Conservation (phyloP, 495 filamentous ascomycete species). For the Stereocaulon alpinum region DNA sequence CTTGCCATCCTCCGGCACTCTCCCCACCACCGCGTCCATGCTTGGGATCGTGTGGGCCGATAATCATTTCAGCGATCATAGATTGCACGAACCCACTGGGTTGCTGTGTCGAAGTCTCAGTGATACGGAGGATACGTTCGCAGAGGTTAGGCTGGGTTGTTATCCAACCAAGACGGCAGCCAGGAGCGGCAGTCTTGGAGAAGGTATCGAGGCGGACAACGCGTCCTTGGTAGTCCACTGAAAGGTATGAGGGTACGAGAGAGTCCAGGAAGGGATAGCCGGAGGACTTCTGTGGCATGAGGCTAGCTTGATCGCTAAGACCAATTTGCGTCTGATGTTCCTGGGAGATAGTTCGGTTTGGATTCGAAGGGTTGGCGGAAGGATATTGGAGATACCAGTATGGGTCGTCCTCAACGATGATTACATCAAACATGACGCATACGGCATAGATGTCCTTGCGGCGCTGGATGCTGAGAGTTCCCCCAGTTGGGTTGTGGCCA, state of each 20-base stretch:
- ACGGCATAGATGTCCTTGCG: slow-evolving; percentile 69
- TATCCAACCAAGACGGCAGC: slow-evolving; percentile 67
- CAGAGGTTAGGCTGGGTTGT: slow-evolving; percentile 68
- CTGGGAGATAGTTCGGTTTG: background rate
- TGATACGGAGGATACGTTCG: slow-evolving; percentile 62
- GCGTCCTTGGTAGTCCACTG: slow-evolving; percentile 73
- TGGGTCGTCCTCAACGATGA: slow-evolving; percentile 90
- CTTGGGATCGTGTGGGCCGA: slow-evolving; percentile 47
- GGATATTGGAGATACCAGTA: slow-evolving; percentile 95
- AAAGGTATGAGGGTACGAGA: slow-evolving; percentile 66
- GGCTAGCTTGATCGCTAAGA: too few species aligned
- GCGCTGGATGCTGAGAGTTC: slow-evolving; percentile 56
- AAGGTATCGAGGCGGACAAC: slow-evolving; percentile 79
- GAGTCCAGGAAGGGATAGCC: slow-evolving; percentile 74
- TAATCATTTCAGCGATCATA: slow-evolving; percentile 65
- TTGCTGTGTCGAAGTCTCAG: slow-evolving; percentile 65
- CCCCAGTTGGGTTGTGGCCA: slow-evolving; percentile 85
- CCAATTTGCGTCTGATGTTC: background rate
- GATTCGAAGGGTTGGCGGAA: slow-evolving; percentile 29
- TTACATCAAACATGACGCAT: slow-evolving; percentile 75
- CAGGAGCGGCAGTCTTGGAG: slow-evolving; percentile 72
- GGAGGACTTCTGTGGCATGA: slow-evolving; percentile 41
- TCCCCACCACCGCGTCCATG: slow-evolving; percentile 31
- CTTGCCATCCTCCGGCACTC: slow-evolving; percentile 56
- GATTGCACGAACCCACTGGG: slow-evolving; percentile 82